phyloP scores from a whole-genome alignment of 306 rosid genomes.

The Potentilla sterilis region DNA sequence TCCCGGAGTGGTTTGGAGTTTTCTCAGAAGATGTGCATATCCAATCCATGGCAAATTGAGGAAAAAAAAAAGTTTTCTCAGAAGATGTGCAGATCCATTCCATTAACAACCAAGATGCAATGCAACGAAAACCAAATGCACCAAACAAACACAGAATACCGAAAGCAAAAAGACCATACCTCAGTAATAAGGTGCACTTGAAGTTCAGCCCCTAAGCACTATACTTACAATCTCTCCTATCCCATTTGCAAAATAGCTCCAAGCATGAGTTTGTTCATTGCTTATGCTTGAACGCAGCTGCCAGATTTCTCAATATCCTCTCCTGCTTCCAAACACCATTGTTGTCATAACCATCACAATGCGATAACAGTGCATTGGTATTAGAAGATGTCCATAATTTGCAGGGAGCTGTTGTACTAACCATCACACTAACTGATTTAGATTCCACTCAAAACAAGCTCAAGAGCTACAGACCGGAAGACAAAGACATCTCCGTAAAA shows the following conservation, averaged over 20 bases:
- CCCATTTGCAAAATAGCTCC: not conserved
- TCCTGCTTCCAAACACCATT: constrained; percentile 20
- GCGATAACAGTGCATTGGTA: not conserved
- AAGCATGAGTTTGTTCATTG: not conserved
- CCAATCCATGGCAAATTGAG: too few relatives aligned
- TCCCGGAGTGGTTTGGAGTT: constrained; percentile 81
- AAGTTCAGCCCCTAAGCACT: not conserved
- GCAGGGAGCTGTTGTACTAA: constrained; percentile 33
- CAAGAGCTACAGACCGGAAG: not conserved
- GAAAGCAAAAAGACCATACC: too few relatives aligned
- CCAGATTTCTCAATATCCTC: not conserved
- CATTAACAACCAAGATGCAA: too few relatives aligned
- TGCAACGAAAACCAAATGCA: too few relatives aligned
- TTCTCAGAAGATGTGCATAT: too few relatives aligned
- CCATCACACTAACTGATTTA: not conserved
- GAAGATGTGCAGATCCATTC: too few relatives aligned
- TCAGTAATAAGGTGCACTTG: not conserved
- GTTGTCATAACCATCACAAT: constrained; percentile 31
- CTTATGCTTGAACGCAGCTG: not conserved
- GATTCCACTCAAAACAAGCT: not conserved
- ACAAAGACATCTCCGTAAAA: not conserved
- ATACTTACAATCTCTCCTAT: not conserved
- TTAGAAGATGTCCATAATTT: constrained; percentile 18
- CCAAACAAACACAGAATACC: too few relatives aligned
- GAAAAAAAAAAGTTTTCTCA: too few relatives aligned